Base-by-base conservation (phyloP, 2,329 filamentous ascomycete species). In the Phoma sp. region DNA sequence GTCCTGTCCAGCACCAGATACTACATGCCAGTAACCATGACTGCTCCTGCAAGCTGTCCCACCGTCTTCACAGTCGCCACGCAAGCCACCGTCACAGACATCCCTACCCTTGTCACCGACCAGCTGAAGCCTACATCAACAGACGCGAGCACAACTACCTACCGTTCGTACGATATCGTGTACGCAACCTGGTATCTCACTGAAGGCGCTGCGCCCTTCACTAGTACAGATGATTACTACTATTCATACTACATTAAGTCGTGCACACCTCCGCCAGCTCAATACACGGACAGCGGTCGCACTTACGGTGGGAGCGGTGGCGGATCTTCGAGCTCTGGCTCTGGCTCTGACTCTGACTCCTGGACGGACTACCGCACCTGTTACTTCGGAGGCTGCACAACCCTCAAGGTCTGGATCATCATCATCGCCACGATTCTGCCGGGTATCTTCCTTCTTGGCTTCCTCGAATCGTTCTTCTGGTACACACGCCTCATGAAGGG, bases 401-500 rank as follows among this genome's bases (percentile, higher is more conserved):
- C 51, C 35, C 42, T 64, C 8, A 59, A 57, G 36, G 58, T 46
- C 30, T 71, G 66, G 64, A 57, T 72, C 49, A 73, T 73, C 52
- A 38, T 72, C 42, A 55, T 73, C 38, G 68, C 65, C 0, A 50
- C 59, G 1, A 43, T 72, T 10, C 56, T 72, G 3, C 67, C 68
- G 4, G 47, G 55, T 2, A 52, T 73, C 9, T 73, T 73, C 52
- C 55, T 72, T 7, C 62, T 72, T 4, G 70, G 70, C 7, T 65
- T 71, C 36, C 37, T 72, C 13, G 70, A 73, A 33, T 65, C 59
- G 6, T 73, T 60, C 58, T 64, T 72, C 48, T 73, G 70, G 70
- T 73, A 72, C 64, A 67, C 69, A 11, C 63, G 70, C 18, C 61
- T 73, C 11, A 73, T 73, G 70, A 51, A 62, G 2, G 70, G 70